Percentiles rank a stretch among this genome's conserved stretches.
These are phyloP conservation scores for Leccinum rimulosum DNA, from an alignment of 768 basidiomycete species.

Conservation along the genomic window DNA sequence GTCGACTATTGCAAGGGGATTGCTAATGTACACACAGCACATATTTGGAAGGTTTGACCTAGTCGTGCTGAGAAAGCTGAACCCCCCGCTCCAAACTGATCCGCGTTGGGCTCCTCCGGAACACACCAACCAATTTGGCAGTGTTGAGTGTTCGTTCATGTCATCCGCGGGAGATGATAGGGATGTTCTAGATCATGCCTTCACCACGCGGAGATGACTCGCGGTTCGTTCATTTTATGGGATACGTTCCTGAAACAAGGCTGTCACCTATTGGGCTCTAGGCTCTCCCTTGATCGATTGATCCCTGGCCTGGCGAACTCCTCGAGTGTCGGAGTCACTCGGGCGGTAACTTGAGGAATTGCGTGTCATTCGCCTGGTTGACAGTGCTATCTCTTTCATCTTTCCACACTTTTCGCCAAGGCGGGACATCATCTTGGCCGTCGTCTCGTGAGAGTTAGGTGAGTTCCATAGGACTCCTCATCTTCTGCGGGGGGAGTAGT, in stretches of 20 bases:
- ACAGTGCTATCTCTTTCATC: background rate
- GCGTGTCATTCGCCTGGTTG: background rate
- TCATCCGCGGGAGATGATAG: constrained; percentile 5
- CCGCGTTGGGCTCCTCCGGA: constrained; percentile 7
- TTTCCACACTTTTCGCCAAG: background rate
- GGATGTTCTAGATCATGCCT: constrained; percentile 1
- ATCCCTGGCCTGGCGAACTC: background rate
- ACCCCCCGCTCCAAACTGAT: constrained; percentile 7
- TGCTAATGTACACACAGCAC: constrained; percentile 5
- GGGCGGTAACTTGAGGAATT: background rate
- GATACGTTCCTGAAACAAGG: constrained; percentile 2
- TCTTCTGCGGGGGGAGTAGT: constrained; percentile 1
- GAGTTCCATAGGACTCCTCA: background rate
- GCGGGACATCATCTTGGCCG: background rate
- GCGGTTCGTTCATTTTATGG: background rate
- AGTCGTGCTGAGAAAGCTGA: constrained; percentile 1
- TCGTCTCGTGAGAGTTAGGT: background rate
- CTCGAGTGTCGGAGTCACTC: constrained; percentile 1
- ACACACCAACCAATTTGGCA: background rate
- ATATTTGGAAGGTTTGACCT: constrained; percentile 13
- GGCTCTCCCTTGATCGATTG: background rate
- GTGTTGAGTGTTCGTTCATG: constrained; percentile 1
- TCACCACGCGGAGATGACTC: constrained; percentile 12
- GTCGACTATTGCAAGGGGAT: constrained; percentile 7
- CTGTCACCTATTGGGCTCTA: background rate